A percentile compares a stretch with the other conserved stretches of the same genome.
phyloP scores from a whole-genome alignment of 208 protist species.

The Acanthamoeba polyphaga region DNA sequence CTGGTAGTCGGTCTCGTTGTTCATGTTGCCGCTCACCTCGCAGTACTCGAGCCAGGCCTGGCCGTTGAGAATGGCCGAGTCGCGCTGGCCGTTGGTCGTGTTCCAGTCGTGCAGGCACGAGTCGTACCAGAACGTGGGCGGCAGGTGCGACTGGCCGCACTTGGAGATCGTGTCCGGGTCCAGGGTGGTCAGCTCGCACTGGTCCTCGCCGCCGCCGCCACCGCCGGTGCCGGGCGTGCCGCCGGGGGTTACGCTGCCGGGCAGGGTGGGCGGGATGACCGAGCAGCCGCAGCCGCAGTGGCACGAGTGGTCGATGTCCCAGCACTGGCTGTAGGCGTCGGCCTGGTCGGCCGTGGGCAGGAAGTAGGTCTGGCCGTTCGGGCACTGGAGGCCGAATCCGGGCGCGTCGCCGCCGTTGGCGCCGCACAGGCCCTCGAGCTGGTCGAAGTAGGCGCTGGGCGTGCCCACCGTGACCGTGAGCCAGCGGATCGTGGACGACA shows the following conservation, averaged over 20 bases:
- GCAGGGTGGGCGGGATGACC: neutral
- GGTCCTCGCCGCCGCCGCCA: neutral
- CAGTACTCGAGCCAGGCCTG: conserved; percentile 57
- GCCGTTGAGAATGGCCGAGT: neutral
- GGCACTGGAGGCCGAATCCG: conserved; percentile 46
- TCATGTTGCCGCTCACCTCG: conserved; percentile 34
- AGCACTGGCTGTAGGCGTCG: neutral
- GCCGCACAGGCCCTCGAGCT: conserved; percentile 42
- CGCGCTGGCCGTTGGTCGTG: neutral
- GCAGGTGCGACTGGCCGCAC: conserved; percentile 16
- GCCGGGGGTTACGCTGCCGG: conserved; percentile 36
- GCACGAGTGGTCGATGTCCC: conserved; percentile 27
- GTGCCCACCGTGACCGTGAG: conserved; percentile 42
- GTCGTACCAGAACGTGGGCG: conserved; percentile 55
- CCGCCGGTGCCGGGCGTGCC: conserved; percentile 12
- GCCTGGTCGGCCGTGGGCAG: neutral
- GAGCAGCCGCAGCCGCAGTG: conserved; percentile 34
- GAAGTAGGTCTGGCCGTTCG: neutral
- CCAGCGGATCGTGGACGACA: neutral
- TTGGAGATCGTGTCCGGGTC: conserved; percentile 12
- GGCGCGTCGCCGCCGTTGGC: neutral
- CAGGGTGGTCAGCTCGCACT: conserved; percentile 21
- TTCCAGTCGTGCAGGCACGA: conserved; percentile 49
- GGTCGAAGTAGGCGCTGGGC: conserved; percentile 28
- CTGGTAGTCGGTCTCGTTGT: conserved; percentile 6